Base-by-base conservation (phyloP, 129 eudicot species). In the Oenanthe sinensis region DNA sequence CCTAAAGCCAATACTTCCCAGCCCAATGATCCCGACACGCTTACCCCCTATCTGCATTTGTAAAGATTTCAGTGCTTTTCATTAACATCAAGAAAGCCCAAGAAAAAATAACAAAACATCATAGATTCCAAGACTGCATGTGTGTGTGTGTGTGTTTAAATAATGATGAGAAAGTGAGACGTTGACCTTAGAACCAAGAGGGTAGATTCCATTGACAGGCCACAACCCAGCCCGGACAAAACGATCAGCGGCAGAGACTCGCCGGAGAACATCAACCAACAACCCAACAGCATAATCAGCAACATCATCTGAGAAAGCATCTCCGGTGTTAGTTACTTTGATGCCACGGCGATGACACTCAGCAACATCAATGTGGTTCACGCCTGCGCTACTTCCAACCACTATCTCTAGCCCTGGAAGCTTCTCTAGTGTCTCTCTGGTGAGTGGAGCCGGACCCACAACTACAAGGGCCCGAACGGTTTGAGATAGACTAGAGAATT, bases 11-110 rank as follows among this genome's bases (percentile, higher is more conserved):
- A 93, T 92, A 85, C 83, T 80, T 79, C 98, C 98, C 14, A 93
- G 82, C 78, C 98, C 98, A 11, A 93, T 81, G 20, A 93, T 90
- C 42, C 98, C 96, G 5, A 93, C 84, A 44, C 89, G 85, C 75
- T 87, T 93, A 9, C 92, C 93, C 24, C 90, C 84, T 75, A 92
- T 65, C 98, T 93, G 88, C 72, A 84, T 39, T 71, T 19, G 13
- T 33, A 36, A 71, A 70, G 10, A 55, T 3, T n/a, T 20, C 44
- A 77, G 26, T 13, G 28, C 52, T 44, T 11, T 3, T 12, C 12
- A 28, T 15, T 1, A 48, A 19, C 75, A 40, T 71, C 3, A 36
- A 2, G 4, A 19, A 70, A 36, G 24, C 44, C 37, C 26, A 14
- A 15, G 4, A 68, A 63, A 11, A 63, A 63, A 11, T 0, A 63